Conservation (phyloP, 306 rosid species). For the Sphenostylis stenocarpa region DNA sequence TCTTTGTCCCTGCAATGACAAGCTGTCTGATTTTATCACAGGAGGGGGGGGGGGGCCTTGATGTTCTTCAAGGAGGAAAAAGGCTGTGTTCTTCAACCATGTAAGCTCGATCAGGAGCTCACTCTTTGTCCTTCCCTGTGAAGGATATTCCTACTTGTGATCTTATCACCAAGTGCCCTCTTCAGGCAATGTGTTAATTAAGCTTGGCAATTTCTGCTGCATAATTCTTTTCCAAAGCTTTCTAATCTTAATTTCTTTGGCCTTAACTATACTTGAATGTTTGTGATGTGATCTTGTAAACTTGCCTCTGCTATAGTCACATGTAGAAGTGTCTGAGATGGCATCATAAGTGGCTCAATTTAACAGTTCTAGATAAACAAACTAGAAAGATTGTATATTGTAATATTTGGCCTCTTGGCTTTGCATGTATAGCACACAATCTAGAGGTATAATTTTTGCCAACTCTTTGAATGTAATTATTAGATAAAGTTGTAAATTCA, state of each 20-base stretch:
- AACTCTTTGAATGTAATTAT: conserved; percentile 18
- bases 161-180: conserved; percentile 26
- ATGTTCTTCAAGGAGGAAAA: conserved; percentile 44
- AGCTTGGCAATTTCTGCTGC: conserved; percentile 23
- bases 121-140: conserved; percentile 36
- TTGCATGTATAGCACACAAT: conserved; percentile 55
- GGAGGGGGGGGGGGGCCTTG: conserved; percentile 60
- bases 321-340: conserved; percentile 36
- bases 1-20: conserved; percentile 47
- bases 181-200: conserved; percentile 38
- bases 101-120: conserved; percentile 34
- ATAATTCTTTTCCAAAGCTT: conserved; percentile 15
- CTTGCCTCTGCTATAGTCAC: conserved; percentile 37
- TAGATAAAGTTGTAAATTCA: conserved; percentile 39
- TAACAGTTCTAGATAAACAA: conserved; percentile 28
- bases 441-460: conserved; percentile 30
- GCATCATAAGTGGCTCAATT: conserved; percentile 41
- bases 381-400: conserved; percentile 35
- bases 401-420: conserved; percentile 25
- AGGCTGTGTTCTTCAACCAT: conserved; percentile 28
- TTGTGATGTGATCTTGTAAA: conserved; percentile 22
- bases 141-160: conserved; percentile 31
- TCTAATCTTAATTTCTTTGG: conserved; percentile 30
- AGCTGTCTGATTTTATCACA: conserved; percentile 65
- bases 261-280: conserved; percentile 36